These are phyloP conservation scores for Pestalotiopsis sp. DNA, from an alignment of 2,329 filamentous ascomycete genomes.

Conservation along the genomic window DNA sequence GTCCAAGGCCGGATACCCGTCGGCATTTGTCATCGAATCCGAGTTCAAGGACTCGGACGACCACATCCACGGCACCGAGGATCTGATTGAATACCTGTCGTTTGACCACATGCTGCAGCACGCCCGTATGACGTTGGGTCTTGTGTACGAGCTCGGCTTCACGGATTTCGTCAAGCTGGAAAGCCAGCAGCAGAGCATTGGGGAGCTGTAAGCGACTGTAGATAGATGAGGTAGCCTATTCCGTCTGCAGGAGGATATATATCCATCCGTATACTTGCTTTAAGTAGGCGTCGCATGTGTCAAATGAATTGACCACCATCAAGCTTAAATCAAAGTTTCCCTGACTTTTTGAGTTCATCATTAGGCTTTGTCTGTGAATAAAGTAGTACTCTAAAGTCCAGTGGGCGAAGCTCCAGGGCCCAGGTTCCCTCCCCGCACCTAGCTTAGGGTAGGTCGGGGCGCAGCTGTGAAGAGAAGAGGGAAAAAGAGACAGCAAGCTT, in stretches of 20 bases:
- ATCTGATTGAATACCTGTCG: constrained; percentile 71
- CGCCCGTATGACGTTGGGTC: constrained; percentile 78
- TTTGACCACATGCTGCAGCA: constrained; percentile 95
- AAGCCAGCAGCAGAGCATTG: constrained; percentile 29
- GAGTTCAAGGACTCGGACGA: constrained; percentile 68
- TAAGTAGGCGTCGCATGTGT: neutral
- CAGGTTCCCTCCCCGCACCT: neutral
- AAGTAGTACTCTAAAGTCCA: neutral
- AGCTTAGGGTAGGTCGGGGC: neutral
- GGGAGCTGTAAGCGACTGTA: constrained; percentile 35
- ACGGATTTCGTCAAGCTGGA: constrained; percentile 62
- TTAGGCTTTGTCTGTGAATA: too few species aligned
- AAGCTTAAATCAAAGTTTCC: too few species aligned
- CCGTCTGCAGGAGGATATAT: neutral
- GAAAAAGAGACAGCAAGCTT: neutral
- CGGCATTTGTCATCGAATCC: constrained; percentile 76
- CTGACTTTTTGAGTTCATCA: too few species aligned
- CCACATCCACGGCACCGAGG: constrained; percentile 72
- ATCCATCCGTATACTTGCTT: neutral
- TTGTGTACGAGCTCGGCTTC: constrained; percentile 84
- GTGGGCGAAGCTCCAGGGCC: neutral
- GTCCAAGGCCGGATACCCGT: constrained; percentile 74
- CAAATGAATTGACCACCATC: neutral
- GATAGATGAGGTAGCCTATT: neutral
- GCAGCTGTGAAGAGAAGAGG: neutral